A percentile compares a stretch with the other conserved stretches of the same genome.
Evolutionary conservation across 306 rosid genomes (phyloP).

Genomic region (Alnus glutinosa): DNA sequence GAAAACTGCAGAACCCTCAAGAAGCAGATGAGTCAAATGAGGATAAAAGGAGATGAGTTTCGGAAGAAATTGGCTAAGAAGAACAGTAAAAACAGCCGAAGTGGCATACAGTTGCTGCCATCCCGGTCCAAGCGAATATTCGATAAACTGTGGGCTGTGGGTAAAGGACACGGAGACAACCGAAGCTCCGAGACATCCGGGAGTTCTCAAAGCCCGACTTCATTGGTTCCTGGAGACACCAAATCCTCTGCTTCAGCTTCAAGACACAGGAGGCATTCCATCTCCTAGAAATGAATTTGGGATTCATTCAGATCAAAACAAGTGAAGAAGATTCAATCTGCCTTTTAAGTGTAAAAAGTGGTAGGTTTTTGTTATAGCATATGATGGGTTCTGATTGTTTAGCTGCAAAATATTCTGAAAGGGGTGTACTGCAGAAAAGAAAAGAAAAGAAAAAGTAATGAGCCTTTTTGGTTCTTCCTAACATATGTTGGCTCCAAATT

Average conservation of each 20-base stretch:
- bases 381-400: slow-evolving; percentile 4
- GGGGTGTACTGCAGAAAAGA: slow-evolving; percentile 26
- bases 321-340: neutral
- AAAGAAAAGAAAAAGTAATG: slow-evolving; percentile 19
- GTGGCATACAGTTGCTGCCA: slow-evolving; percentile 76
- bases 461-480: slow-evolving; percentile 7
- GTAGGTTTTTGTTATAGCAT: slow-evolving; percentile 45
- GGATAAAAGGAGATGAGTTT: slow-evolving; percentile 52
- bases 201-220: slow-evolving; percentile 91
- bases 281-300: slow-evolving; percentile 49
- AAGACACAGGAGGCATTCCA: slow-evolving; percentile 88
- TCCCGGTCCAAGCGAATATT: slow-evolving; percentile 90
- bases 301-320: slow-evolving; percentile 14
- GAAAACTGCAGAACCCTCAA: slow-evolving; percentile 53
- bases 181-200: slow-evolving; percentile 88
- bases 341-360: slow-evolving; percentile 55
- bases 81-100: slow-evolving; percentile 75
- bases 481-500: slow-evolving; percentile 26
- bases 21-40: slow-evolving; percentile 51
- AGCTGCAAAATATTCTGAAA: slow-evolving; percentile 26
- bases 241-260: slow-evolving; percentile 75
- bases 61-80: slow-evolving; percentile 60
- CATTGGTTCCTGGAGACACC: slow-evolving; percentile 65
- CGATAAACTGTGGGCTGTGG: slow-evolving; percentile 75
- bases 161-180: slow-evolving; percentile 74